A percentile compares a stretch with the other conserved stretches of the same genome.
Evolutionary conservation across 352 stramenopile species (phyloP).

Genomic region (Globisporangium carolinianum): DNA sequence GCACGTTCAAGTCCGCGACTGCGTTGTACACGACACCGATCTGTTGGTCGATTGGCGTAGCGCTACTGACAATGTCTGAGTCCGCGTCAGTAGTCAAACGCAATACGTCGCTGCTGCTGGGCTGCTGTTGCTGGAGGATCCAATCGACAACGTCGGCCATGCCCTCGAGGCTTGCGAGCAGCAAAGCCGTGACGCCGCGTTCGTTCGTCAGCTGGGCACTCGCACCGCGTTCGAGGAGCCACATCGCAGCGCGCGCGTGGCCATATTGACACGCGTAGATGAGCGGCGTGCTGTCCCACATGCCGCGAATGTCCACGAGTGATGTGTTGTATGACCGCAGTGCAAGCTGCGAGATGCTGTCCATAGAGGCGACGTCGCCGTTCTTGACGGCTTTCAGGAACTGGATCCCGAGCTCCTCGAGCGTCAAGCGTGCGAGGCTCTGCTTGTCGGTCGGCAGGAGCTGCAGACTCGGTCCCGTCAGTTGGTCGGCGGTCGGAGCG

Average conservation of each 20-base stretch:
- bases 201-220: slow-evolving; percentile 49
- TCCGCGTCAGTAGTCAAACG: too few species aligned
- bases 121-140: slow-evolving; percentile 19
- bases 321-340: slow-evolving; percentile 1
- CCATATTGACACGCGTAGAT: slow-evolving; percentile 72
- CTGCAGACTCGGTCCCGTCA: slow-evolving; percentile 2
- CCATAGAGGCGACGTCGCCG: slow-evolving; percentile 36
- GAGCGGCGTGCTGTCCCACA: slow-evolving; percentile 81
- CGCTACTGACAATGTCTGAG: not conserved
- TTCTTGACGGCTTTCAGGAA: slow-evolving; percentile 66
- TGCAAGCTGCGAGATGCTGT: slow-evolving; percentile 9
- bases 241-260: slow-evolving; percentile 42
- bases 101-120: not conserved
- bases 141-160: slow-evolving; percentile 34
- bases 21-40: slow-evolving; percentile 76
- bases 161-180: slow-evolving; percentile 67
- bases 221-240: slow-evolving; percentile 41
- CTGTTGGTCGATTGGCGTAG: slow-evolving; percentile 29
- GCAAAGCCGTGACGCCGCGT: slow-evolving; percentile 56
- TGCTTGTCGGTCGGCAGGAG: slow-evolving; percentile 8
- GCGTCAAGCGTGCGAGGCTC: slow-evolving; percentile 14
- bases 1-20: slow-evolving; percentile 45
- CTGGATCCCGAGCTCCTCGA: slow-evolving; percentile 46
- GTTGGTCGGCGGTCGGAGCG: too few species aligned
- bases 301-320: slow-evolving; percentile 60